Evolutionary conservation across 176 grass and related monocot genomes (phyloP).

Genomic region (Raddia guianensis): DNA sequence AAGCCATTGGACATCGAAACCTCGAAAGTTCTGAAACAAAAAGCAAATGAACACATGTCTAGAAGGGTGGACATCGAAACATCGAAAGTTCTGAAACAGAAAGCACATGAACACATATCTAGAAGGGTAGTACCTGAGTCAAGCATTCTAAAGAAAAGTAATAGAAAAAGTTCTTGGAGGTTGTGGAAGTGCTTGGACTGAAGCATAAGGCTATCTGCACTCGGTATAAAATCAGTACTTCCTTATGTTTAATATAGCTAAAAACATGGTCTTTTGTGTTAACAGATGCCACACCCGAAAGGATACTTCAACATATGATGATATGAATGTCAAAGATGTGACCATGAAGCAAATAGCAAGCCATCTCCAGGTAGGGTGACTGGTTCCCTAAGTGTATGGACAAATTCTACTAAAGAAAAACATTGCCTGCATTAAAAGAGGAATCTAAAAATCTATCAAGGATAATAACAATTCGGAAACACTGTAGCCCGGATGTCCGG

Average conservation of each 20-base stretch:
- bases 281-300: constrained; percentile 22
- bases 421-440: too few species aligned
- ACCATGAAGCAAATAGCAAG: constrained; percentile 23
- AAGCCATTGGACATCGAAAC: constrained; percentile 37
- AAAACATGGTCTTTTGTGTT: constrained; percentile 29
- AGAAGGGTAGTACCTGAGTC: constrained; percentile 26
- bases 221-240: constrained; percentile 5
- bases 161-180: constrained; percentile 37
- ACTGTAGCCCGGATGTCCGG: too few species aligned
- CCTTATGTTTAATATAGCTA: constrained; percentile 29
- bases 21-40: too few species aligned
- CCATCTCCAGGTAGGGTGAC: constrained; percentile 45
- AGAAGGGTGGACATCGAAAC: too few species aligned
- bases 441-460: too few species aligned
- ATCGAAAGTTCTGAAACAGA: constrained; percentile 20
- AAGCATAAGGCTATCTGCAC: constrained; percentile 34
- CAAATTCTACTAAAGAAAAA: too few species aligned
- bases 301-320: background rate
- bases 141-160: background rate
- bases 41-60: too few species aligned
- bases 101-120: constrained; percentile 26
- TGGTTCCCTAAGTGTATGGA: background rate
- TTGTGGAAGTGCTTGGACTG: constrained; percentile 28
- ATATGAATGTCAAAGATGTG: constrained; percentile 36
- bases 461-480: too few species aligned